Base-by-base conservation (phyloP, 257 asterid genomes). In the Solanum clarkiae region DNA sequence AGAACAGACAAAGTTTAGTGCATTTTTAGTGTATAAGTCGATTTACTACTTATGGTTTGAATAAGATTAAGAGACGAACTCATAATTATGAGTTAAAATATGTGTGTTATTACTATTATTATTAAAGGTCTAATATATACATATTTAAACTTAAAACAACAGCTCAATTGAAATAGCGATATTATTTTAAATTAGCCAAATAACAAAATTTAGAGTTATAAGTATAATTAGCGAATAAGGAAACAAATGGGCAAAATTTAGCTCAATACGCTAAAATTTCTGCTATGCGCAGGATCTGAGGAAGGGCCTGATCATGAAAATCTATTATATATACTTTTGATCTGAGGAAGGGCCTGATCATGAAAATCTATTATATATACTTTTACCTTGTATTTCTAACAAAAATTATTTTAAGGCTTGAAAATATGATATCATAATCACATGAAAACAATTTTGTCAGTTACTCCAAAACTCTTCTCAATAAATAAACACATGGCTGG, bases 371-470 rank as follows among this genome's bases (percentile, higher is more conserved):
- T 26, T 26, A 26, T 26, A 32, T 32, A 32, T 32, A 32, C 36
- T 32, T 32, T 32, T 32, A 32, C 36, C 36, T 32, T 3, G 4
- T 32, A 32, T 32, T 32, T 32, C 36, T 32, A 32, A 4, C 36
- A 32, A 32, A 29, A 32, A 32, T 0, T 32, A 3, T 32, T 32
- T 32, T 32, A 32, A 32, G 4, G 1, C 0, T 32, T 32, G 4
- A 32, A 32, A 0, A 2, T 3, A 4, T 32, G 1, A 32, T 32
- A 0, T 32, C 0, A 3, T 32, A 0, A 32, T 32, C 4, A 32
- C 0, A 3, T 32, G 36, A 32, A 3, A 32, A 32, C 0, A 32
- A 32, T 32, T 32, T 32, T 32, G 3, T 32, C 36, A 3, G 1
- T 32, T 32, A 32, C 4, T 32, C 4, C 36, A 32, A 32, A 32